Evolutionary conservation across 83 land plant species (phyloP), one percentile per base, ranked within the genome.

Genomic region (Thuja plicata): DNA sequence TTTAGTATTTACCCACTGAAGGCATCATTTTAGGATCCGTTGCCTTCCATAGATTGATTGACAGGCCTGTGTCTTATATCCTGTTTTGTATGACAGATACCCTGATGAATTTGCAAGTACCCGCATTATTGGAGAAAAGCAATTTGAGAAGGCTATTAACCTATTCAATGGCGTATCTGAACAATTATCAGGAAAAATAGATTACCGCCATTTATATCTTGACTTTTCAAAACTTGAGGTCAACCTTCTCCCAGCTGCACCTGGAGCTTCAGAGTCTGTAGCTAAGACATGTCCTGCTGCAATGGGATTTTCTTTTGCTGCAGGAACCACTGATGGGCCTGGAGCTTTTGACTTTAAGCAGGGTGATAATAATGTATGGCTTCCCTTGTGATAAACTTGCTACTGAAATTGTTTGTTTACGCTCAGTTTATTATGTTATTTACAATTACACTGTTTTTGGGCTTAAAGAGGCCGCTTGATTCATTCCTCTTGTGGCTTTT

Each of bases 241-340:
- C 41, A 94, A 89, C 9, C 87, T 95, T 27, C 1, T 32, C 79
- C 38, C 90, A n/a, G 87, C 90, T 66, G 90, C 83, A 35, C 83
- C 71, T 41, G 90, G 93, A 84, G 89, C 87, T 52, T 88, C 89
- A 88, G 89, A 88, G 79, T 89, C 90, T 82, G 86, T 88, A 13
- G 98, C 94, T 54, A 94, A 92, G 90, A 98, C 99, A 74, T 98
- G 99, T 57, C 99, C 99, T 50, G 98, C 99, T 87, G 97, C 99
- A 38, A 96, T 97, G 94, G 99, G 99, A 11, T 98, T 95, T 90
- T 94, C 94, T 71, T 98, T 98, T 92, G 99, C 99, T 83, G 99
- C 99, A 30, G 99, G 99, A 88, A 97, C 99, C 37, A 98, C 99
- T 60, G 99, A 98, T 93, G 99, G 99, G 24, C 99, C 99, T 74